Evolutionary conservation across 495 filamentous ascomycete species (phyloP).

Genomic region (Tuber melanosporum): DNA sequence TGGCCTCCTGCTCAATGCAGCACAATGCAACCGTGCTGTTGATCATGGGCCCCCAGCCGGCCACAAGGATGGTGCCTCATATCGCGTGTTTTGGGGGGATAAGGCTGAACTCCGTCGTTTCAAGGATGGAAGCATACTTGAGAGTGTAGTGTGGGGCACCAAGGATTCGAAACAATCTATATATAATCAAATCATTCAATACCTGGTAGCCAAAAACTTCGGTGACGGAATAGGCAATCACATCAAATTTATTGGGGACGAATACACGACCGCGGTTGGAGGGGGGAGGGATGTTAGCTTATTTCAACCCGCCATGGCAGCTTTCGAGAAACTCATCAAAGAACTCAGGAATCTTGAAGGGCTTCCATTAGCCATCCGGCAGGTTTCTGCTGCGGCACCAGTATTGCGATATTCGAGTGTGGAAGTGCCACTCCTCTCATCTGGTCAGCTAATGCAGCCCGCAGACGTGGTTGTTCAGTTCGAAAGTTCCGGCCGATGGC

Average conservation of each 20-base stretch:
- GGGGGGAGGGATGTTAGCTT: constrained; percentile 44
- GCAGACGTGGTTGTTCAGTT: constrained; percentile 77
- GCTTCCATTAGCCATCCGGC: constrained; percentile 71
- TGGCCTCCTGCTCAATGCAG: constrained; percentile 64
- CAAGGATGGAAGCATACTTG: constrained; percentile 64
- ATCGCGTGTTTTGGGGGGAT: constrained; percentile 70
- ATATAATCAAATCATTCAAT: constrained; percentile 69
- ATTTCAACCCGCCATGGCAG: constrained; percentile 56
- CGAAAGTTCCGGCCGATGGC: constrained; percentile 89
- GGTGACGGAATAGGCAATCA: constrained; percentile 48
- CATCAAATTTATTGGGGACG: constrained; percentile 57
- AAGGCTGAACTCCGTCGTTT: constrained; percentile 69
- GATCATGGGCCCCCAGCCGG: constrained; percentile 84
- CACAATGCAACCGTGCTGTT: constrained; percentile 62
- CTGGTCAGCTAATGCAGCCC: constrained; percentile 45
- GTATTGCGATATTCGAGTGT: constrained; percentile 68
- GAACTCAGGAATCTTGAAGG: constrained; percentile 68
- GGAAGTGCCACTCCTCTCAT: constrained; percentile 45
- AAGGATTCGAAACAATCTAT: constrained; percentile 56
- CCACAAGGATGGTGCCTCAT: constrained; percentile 61
- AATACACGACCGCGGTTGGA: constrained; percentile 48
- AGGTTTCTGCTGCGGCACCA: constrained; percentile 64
- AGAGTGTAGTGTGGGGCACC: constrained; percentile 74
- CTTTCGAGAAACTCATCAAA: constrained; percentile 64
- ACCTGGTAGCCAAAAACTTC: constrained; percentile 64